Evolutionary conservation across 2,329 filamentous ascomycete species (phyloP).

Genomic region (Fusarium mexicanum): DNA sequence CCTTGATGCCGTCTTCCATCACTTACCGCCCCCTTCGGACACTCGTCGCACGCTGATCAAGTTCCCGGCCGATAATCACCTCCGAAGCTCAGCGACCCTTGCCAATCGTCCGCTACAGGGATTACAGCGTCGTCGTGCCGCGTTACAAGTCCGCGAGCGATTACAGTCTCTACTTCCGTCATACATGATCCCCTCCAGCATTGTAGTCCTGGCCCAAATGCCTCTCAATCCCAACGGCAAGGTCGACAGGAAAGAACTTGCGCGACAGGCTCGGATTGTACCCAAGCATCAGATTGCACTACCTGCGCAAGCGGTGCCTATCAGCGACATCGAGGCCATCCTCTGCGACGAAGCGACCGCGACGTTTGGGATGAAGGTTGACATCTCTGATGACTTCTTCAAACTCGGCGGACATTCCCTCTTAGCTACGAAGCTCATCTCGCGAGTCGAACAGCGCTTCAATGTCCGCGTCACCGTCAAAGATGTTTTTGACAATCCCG

Average conservation of each 20-base stretch:
- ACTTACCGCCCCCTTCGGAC: accelerated
- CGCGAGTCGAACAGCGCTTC: not conserved
- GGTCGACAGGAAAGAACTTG: constrained; percentile 33
- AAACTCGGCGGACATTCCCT: constrained; percentile 10
- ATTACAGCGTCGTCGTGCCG: not conserved
- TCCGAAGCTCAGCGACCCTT: not conserved
- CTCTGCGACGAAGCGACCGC: not conserved
- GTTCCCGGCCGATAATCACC: not conserved
- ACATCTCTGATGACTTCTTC: constrained; percentile 4
- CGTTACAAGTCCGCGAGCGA: not conserved
- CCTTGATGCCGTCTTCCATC: not conserved
- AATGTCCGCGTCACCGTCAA: not conserved
- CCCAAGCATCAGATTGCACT: not conserved
- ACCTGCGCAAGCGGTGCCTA: not conserved
- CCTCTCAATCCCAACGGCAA: constrained; percentile 43
- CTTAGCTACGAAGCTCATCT: constrained; percentile 5
- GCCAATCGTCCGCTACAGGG: constrained; percentile 30
- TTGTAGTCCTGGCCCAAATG: constrained; percentile 37
- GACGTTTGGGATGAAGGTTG: constrained; percentile 3
- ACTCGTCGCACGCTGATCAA: not conserved
- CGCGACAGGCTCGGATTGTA: not conserved
- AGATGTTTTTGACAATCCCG: constrained; percentile 1
- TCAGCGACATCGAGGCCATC: not conserved
- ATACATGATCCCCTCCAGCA: constrained; percentile 42
- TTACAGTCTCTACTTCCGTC: constrained; percentile 23